Percentiles rank a stretch among this genome's conserved stretches.
These are phyloP conservation scores for Euphorbia peplus DNA, from an alignment of 345 rosid species.

Conservation along the genomic window DNA sequence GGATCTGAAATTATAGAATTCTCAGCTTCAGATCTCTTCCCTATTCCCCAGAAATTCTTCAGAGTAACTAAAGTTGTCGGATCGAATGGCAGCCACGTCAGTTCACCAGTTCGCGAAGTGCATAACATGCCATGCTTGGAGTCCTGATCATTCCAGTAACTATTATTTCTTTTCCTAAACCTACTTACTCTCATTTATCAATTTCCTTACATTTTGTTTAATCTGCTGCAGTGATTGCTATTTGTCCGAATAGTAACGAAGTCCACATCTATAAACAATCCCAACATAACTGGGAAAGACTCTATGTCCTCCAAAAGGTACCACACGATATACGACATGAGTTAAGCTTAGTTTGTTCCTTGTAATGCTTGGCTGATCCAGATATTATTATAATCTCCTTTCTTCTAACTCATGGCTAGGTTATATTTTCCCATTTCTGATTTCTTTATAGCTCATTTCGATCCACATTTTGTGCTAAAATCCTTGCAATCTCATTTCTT, in stretches of 20 bases:
- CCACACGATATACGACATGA: no score
- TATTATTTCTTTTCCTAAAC: neutral
- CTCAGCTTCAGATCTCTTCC: no score
- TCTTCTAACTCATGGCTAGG: neutral
- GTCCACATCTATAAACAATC: constrained; percentile 83
- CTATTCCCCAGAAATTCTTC: no score
- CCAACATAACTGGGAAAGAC: constrained; percentile 80
- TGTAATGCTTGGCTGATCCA: neutral
- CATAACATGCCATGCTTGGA: constrained; percentile 97
- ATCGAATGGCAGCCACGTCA: constrained; percentile 58
- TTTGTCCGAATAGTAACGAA: constrained; percentile 87
- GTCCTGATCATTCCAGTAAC: constrained; percentile 82
- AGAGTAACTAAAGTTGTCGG: neutral
- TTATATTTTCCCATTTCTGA: neutral
- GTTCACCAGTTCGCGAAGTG: constrained; percentile 83
- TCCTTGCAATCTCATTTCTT: neutral
- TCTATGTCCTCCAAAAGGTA: constrained; percentile 83
- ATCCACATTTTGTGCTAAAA: neutral
- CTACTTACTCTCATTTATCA: neutral
- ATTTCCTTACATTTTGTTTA: constrained; percentile 2
- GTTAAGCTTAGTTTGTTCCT: neutral
- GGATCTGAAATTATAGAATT: no score
- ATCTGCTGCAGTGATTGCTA: constrained; percentile 69
- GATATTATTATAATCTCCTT: neutral
- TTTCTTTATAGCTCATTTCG: neutral